Base-by-base conservation (phyloP, 2,329 filamentous ascomycete species). In the Amylocarpus encephaloides region DNA sequence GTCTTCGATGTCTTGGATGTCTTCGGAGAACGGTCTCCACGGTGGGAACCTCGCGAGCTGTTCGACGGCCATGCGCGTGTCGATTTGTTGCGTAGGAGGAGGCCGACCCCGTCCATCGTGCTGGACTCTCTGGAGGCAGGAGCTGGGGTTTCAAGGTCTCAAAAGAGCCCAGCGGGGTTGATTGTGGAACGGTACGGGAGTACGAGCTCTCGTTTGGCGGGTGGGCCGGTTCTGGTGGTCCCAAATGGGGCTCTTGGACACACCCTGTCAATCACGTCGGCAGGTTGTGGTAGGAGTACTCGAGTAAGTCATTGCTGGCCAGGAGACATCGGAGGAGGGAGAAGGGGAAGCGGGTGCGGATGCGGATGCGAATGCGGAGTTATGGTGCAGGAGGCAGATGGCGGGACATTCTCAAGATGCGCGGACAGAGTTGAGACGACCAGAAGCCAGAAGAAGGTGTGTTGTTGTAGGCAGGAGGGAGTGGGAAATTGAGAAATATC, bases 61-160 rank as follows among this genome's bases (percentile, higher is more conserved):
- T 41, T 51, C 41, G 51, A 33, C 40, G 46, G 33, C 34, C 46
- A 42, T 19, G 34, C 19, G 30, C 49, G 49, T 40, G 43, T 52
- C 34, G 52, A 53, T 22, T 46, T 50, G 19, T 33, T 51, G 41
- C 48, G 50, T 33, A 36, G 34, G 15, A 56, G 48, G 26, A 49
- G 16, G 49, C 49, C 51, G 36, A 54, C 45, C 38, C 40, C 50
- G 48, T 61, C 54, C 54, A 56, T 34, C 22, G 13, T 12, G 41
- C 11, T 15, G 13, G 18, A 15, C 41, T 30, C 41, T 22, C 9
- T 5, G 7, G 39, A n/a, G 15, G 16, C 19, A 22, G 15, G 16
- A 36, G 15, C 34, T 16, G 12, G 34, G 34, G 7, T 26, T 26
- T 26, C 34, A 16, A 16, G 12, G 34, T 36, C 34, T 19, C 38